Evolutionary conservation across 805 yeast genomes (phyloP), one percentile per base, ranked within the genome.

Genomic region (Ogataea siamensis): DNA sequence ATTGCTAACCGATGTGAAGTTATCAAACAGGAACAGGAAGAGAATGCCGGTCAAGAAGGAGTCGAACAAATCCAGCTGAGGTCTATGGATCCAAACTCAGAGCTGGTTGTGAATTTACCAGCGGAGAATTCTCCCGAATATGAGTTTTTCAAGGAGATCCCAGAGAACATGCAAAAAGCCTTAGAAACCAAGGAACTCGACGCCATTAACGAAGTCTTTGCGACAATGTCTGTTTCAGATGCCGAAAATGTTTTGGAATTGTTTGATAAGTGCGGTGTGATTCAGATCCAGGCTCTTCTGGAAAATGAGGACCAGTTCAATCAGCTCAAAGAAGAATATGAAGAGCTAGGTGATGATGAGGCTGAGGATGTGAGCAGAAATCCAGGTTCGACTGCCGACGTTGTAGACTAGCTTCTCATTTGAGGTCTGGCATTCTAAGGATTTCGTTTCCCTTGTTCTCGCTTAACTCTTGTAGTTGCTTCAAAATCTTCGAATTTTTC

Each of bases 51-150:
- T 23, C 67, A 61, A 26, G 89, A 78, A 31, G 71, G 62, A n/a
- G 91, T 80, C 34, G 91, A 81, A 40, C 79, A 83, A 43, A 88
- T 91, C 49, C 99, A 91, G 64, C 70, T 91, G 56, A 85, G 85
- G 55, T 78, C 96, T 0, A 73, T 89, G 42, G 98, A 91, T 61
- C 95, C 93, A 28, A 73, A 80, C 42, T 76, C 88, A 2, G 80
- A 83, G 59, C 69, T 91, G 29, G 71, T 76, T 32, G 87, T 91
- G 10, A 73, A 70, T 41, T 63, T 86, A 11, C 96, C 96, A 5
- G 63, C 64, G 37, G 74, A 73, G n/a, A 70, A 74, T 3, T 63
- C 72, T 4, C 70, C 72, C 3, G 64, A 59, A 14, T 80, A 73
- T 55, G 74, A 75, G 39, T 63, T 72, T 4, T 85, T 88, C 58